phyloP scores from a whole-genome alignment of 257 asterid genomes.

The Solanum pimpinellifolium region DNA sequence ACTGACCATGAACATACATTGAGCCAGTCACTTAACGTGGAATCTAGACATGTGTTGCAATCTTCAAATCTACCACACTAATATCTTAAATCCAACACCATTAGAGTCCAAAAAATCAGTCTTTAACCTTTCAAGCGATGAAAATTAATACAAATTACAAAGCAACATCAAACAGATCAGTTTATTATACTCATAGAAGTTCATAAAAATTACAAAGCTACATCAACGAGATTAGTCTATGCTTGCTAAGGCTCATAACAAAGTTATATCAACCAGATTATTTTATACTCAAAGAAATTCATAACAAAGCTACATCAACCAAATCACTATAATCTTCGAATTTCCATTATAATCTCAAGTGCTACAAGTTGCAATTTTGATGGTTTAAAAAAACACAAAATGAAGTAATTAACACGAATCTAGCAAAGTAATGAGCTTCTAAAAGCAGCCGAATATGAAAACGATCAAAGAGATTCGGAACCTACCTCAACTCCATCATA shows the following conservation, averaged over 20 bases:
- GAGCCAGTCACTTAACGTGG: background rate
- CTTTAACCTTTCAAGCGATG: background rate
- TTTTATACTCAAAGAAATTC: rapidly evolving
- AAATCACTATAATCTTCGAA: background rate
- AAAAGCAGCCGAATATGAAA: background rate
- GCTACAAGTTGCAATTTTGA: background rate
- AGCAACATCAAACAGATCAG: background rate
- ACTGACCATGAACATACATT: background rate
- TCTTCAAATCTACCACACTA: background rate
- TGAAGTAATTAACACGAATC: background rate
- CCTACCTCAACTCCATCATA: constrained; percentile 41
- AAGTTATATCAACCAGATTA: background rate
- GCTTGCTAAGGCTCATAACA: background rate
- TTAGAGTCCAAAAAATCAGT: background rate
- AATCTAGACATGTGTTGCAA: background rate
- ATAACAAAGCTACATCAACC: background rate
- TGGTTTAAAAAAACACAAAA: background rate
- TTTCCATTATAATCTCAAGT: background rate
- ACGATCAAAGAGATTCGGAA: background rate
- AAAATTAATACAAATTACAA: background rate
- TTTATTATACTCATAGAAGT: background rate
- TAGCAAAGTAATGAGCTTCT: background rate
- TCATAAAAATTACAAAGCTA: background rate
- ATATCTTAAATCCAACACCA: background rate
- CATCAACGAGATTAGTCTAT: background rate